Base-by-base conservation (phyloP, 169 alveolate genomes). In the Plasmodium yoelii region DNA sequence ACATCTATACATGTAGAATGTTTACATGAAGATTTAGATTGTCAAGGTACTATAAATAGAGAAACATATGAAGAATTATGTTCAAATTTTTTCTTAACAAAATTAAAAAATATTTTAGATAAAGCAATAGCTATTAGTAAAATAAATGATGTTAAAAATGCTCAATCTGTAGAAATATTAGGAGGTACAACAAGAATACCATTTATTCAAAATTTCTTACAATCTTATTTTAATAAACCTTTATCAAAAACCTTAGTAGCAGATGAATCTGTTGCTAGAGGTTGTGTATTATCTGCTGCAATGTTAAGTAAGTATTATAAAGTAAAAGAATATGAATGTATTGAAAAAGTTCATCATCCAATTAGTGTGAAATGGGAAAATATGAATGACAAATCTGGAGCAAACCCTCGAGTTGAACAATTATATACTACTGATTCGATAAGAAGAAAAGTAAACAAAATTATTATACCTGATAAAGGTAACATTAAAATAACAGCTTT, bases 111-210 rank as follows among this genome's bases (percentile, higher is more conserved):
- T 10, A 84, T 97, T 87, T 73, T 92, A 60, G 88, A 82, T 61
- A 89, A 88, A 34, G 94, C 94, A 28, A 59, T 93, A 28, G 93
- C 90, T 65, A 88, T 88, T 56, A 92, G 93, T 55, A 94, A 95
- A 60, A 55, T 92, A 6, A 74, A 96, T 22, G 42, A 34, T 34
- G 74, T 89, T 22, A 98, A 92, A 53, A 93, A 94, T 12, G 89
- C 96, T 8, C 95, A 96, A 64, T 89, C 96, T 49, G 98, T 98
- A 22, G 99, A 98, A 93, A 95, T 98, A 74, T 96, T 97, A 46
- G 99, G 99, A 56, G 99, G 99, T 71, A 96, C 98, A 5, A 96
- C 99, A 0, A 95, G 99, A 87, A 97, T 97, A 7, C 99, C 99
- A 2, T 94, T 97, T 73, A 97, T 98, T 15, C 97, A 97, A 91